Percentiles rank a stretch among this genome's conserved stretches.
Evolutionary conservation across 2,329 filamentous ascomycete genomes (phyloP).

Genomic region (Scedosporium boydii): DNA sequence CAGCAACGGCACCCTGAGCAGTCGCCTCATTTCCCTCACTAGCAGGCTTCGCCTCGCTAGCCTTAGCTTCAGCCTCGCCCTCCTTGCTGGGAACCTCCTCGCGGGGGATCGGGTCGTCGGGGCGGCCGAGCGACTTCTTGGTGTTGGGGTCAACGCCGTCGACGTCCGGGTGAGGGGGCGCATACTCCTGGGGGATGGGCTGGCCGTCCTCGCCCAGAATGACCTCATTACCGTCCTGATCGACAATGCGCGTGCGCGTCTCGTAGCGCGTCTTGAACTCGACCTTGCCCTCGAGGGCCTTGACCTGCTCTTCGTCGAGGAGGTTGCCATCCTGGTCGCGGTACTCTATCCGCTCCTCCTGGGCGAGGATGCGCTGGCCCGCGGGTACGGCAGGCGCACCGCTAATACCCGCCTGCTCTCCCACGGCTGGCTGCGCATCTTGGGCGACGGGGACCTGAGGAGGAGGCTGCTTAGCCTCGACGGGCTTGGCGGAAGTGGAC

Average conservation of each 20-base stretch:
- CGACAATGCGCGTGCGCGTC: constrained; percentile 79
- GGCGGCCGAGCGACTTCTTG: constrained; percentile 27
- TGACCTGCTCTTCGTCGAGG: constrained; percentile 73
- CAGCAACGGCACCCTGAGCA: constrained; percentile 18
- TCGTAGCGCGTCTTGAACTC: constrained; percentile 94
- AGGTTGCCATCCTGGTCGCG: constrained; percentile 90
- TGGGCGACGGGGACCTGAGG: constrained; percentile 6
- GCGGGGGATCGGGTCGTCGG: constrained; percentile 27
- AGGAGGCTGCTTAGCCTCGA: constrained; percentile 15
- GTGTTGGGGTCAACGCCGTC: constrained; percentile 53
- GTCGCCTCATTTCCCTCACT: constrained; percentile 54
- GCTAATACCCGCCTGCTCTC: constrained; percentile 28
- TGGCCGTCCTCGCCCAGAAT: constrained; percentile 21
- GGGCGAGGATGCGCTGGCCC: constrained; percentile 37
- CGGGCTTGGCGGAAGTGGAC: constrained; percentile 11
- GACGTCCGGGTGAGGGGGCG: constrained; percentile 49
- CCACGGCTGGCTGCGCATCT: constrained; percentile 8
- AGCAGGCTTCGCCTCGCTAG: constrained; percentile 48
- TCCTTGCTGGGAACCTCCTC: constrained; percentile 39
- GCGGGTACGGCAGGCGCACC: constrained; percentile 38
- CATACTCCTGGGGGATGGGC: constrained; percentile 24
- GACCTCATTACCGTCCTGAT: constrained; percentile 73
- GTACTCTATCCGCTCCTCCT: constrained; percentile 85
- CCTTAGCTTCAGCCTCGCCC: constrained; percentile 48
- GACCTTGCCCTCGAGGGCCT: constrained; percentile 79